Evolutionary conservation across 2,329 filamentous ascomycete species (phyloP), one percentile per base, ranked within the genome.

Genomic region (Aspergillus fischeri): DNA sequence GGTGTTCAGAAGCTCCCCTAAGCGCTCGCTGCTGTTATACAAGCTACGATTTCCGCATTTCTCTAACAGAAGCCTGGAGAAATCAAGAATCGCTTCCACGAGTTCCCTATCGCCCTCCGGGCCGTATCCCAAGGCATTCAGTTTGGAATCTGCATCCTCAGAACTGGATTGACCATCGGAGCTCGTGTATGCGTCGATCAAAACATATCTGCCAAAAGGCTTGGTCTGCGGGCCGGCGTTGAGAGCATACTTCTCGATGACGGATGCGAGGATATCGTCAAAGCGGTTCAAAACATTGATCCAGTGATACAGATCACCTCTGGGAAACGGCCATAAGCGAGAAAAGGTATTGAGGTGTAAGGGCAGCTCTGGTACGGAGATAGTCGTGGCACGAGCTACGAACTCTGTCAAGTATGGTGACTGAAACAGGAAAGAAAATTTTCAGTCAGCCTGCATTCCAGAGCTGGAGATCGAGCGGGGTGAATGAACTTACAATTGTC

Each of bases 231-330:
- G 91, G 0, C 91, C 91, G 57, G 88, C 83, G 60, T 86, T 85
- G 55, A 99, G 80, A 60, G 86, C 86, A 77, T 99, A 99, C 63
- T 86, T 87, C 56, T 84, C 81, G 73, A 87, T 91, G 72, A 96
- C 92, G 42, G 85, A 80, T 66, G 96, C 91, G 44, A 99, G 79
- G 62, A 97, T 86, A 68, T 84, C 85, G 75, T 99, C 94, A 75
- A 99, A 97, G 57, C 92, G 88, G 74, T 99, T 96, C 59, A 99
- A 78, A 25, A 96, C 83, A 28, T 90, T 88, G 64, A 99, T 97
- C 95, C 95, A 99, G 80, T 99, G 93, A 73, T 97, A 97, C 29
- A 97, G 80, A 73, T 99, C 94, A 59, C 94, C 95, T 73, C 93
- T 86, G 42, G 93, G 93, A 70, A 97, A 96, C 2, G 92, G 92